Evolutionary conservation across 2,329 filamentous ascomycete genomes (phyloP).

Genomic region (Arthrobotrys pseudoclavata): DNA sequence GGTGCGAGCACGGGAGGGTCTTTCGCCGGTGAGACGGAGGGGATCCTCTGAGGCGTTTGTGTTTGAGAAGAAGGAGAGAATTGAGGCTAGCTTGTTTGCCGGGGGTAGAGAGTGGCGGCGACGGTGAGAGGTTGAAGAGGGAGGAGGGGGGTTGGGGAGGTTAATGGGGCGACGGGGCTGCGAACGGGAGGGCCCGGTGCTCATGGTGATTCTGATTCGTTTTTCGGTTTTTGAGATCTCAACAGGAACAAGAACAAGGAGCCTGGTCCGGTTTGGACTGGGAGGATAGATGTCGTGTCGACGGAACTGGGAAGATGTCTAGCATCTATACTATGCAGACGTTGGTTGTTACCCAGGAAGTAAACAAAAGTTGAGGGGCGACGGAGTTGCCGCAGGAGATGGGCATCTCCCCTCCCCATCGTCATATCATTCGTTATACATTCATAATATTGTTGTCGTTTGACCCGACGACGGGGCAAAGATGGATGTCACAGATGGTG

Average conservation of each 20-base stretch:
- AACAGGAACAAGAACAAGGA: no score
- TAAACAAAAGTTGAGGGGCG: conserved; percentile 27
- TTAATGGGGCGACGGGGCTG: background rate
- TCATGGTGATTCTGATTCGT: conserved; percentile 13
- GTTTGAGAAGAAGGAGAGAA: conserved; percentile 57
- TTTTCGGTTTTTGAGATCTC: background rate
- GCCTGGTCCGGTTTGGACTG: no score
- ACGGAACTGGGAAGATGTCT: background rate
- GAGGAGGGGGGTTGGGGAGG: background rate
- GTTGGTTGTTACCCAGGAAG: background rate
- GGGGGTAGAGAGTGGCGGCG: conserved; percentile 55
- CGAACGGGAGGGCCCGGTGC: conserved; percentile 30
- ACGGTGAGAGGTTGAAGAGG: conserved; percentile 18
- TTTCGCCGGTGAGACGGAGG: conserved; percentile 39
- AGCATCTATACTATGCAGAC: background rate
- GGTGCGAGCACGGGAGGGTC: conserved; percentile 44
- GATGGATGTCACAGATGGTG: conserved; percentile 17
- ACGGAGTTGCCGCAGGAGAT: conserved; percentile 10
- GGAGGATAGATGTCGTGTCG: background rate
- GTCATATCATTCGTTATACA: background rate
- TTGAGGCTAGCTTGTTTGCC: conserved; percentile 50
- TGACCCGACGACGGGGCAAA: background rate
- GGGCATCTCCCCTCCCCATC: conserved; percentile 37
- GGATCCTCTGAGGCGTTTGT: conserved; percentile 42
- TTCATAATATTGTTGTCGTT: background rate